A percentile compares a stretch with the other conserved stretches of the same genome.
Conservation (phyloP, 495 filamentous ascomycete genomes). For the Penicillium bialowiezense region DNA sequence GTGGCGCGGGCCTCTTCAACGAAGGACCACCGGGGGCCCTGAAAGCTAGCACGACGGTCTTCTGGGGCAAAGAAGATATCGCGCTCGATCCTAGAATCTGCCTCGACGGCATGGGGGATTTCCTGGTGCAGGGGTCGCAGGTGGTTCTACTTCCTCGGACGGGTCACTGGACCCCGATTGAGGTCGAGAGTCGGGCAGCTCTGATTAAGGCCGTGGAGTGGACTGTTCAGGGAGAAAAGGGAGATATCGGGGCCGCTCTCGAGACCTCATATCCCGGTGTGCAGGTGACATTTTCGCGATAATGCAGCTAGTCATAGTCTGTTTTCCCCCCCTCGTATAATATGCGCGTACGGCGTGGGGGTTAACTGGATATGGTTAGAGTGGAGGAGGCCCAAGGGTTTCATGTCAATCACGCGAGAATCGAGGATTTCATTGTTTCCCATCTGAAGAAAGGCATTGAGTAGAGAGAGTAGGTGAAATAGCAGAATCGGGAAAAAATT, state of each 20-base stretch:
- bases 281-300: slow-evolving; percentile 33
- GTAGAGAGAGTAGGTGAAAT: neutral
- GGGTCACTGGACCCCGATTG: slow-evolving; percentile 44
- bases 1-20: slow-evolving; percentile 43
- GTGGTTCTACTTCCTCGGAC: slow-evolving; percentile 37
- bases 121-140: slow-evolving; percentile 37
- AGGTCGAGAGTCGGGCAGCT: slow-evolving; percentile 35
- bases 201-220: slow-evolving; percentile 33
- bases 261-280: slow-evolving; percentile 30
- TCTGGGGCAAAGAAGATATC: slow-evolving; percentile 50
- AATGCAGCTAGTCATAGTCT: neutral
- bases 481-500: neutral
- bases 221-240: slow-evolving; percentile 37
- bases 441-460: neutral
- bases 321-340: neutral
- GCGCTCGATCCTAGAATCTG: slow-evolving; percentile 37
- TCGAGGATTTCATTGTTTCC: neutral
- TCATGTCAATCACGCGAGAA: neutral
- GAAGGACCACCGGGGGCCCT: slow-evolving; percentile 42
- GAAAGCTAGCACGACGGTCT: slow-evolving; percentile 47
- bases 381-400: neutral
- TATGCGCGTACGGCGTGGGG: neutral
- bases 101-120: slow-evolving; percentile 43
- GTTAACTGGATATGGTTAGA: neutral
- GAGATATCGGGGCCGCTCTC: slow-evolving; percentile 29